phyloP scores from a whole-genome alignment of 1,284 basidiomycete species.

The Sporisorium iseilematis-ciliati region DNA sequence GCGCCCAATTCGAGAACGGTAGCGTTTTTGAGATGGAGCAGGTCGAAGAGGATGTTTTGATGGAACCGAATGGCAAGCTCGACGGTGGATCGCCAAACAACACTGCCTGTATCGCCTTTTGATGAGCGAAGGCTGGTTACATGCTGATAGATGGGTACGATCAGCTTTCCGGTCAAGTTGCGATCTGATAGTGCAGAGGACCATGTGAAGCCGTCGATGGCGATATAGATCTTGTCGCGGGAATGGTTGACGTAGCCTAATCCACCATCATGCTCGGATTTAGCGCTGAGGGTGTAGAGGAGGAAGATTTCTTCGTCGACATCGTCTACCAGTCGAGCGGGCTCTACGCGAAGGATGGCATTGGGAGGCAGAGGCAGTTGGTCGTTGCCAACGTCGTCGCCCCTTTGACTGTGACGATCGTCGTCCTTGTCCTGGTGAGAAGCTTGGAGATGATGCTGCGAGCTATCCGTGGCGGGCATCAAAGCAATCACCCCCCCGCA shows the following conservation, averaged over 20 bases:
- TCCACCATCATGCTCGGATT: conserved; percentile 41
- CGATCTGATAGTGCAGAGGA: conserved; percentile 17
- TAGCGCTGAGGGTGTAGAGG: conserved; percentile 46
- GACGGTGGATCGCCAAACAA: conserved; percentile 62
- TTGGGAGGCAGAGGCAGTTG: conserved; percentile 19
- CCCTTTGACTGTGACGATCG: not conserved
- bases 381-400: not conserved
- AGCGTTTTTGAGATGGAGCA: conserved; percentile 10
- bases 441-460: conserved; percentile 5
- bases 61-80: conserved; percentile 44
- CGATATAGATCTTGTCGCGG: conserved; percentile 39
- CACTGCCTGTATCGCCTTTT: conserved; percentile 63
- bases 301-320: conserved; percentile 60
- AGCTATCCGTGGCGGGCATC: conserved; percentile 4
- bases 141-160: conserved; percentile 43
- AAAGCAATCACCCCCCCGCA: not conserved
- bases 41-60: conserved; percentile 23
- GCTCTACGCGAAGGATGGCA: conserved; percentile 11
- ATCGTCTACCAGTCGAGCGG: conserved; percentile 35
- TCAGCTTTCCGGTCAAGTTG: conserved; percentile 25
- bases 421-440: not conserved
- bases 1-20: conserved; percentile 63
- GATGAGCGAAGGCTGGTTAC: conserved; percentile 57
- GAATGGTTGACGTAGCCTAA: conserved; percentile 53
- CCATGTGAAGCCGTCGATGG: conserved; percentile 32